Base-by-base conservation (phyloP, 768 basidiomycete species). In the Termitomyces heimii region DNA sequence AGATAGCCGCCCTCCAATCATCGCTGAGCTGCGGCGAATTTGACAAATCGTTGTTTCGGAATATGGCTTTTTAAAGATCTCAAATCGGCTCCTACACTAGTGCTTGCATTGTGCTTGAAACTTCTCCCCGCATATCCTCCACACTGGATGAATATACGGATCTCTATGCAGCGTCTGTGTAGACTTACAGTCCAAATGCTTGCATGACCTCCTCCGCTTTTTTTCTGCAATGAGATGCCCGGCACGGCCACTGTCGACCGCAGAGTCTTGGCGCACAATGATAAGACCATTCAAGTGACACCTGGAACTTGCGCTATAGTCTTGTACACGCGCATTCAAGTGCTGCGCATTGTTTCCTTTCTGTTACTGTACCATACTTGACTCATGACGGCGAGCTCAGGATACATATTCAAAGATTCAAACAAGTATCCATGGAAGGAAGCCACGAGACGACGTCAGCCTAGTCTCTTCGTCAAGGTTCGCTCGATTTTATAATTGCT, bases 231-330 rank as follows among this genome's bases (percentile, higher is more conserved):
- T 43, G 13, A 53, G 34, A 50, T 48, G 39, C 39, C 45, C 26
- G 31, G 16, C 28, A 26, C 35, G 34, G 56, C 44, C 22, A 43
- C 26, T 20, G 18, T 18, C n/a, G 34, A n/a, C 50, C 50, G 35
- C 49, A 37, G 34, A 50, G 24, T 14, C 26, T 56, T 53, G 59
- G 55, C 55, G 34, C 29, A 22, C 34, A 35, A 26, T 29, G 43
- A 29, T 54, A 48, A 55, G 43, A 47, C 46, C 34, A 16, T 34
- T 10, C 20, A 57, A 50, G 39, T 60, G 55, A 57, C 55, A 57
- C 53, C 35, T 37, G 24, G 14, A 22, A 26, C 32, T n/a, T 8
- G 24, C 24, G n/a, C 1, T 5, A 42, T 18, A n/a, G 5, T 14
- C 51, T 35, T 54, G 48, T 52, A 37, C 34, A 32, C 46, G 32